These are phyloP conservation scores for Auriscalpium vulgare DNA, from an alignment of 768 basidiomycete species.

Conservation along the genomic window DNA sequence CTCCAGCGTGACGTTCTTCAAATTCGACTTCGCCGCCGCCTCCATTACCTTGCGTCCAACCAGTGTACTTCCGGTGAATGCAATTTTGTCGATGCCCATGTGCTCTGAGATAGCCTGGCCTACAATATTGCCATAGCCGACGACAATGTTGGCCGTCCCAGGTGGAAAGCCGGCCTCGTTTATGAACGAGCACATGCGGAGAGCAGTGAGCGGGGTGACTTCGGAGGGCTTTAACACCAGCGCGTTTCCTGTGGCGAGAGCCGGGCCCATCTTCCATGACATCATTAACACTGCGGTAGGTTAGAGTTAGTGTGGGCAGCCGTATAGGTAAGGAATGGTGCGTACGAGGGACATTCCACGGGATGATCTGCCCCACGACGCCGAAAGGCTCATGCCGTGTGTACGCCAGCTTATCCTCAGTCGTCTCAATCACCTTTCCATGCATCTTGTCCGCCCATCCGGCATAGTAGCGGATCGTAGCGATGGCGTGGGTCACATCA, in stretches of 20 bases:
- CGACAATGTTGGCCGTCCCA: constrained; percentile 55
- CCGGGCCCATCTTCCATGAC: constrained; percentile 55
- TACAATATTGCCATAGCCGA: constrained; percentile 45
- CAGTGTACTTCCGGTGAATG: constrained; percentile 63
- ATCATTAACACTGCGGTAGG: constrained; percentile 40
- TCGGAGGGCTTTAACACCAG: constrained; percentile 62
- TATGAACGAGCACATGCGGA: constrained; percentile 37
- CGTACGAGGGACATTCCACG: constrained; percentile 57
- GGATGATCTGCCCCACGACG: constrained; percentile 52
- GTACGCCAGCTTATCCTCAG: constrained; percentile 41
- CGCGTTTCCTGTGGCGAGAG: constrained; percentile 56
- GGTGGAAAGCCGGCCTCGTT: constrained; percentile 54
- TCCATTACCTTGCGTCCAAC: constrained; percentile 59
- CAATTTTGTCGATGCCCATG: constrained; percentile 55
- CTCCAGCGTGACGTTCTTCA: constrained; percentile 66
- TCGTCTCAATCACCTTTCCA: constrained; percentile 67
- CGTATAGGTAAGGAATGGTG: not conserved
- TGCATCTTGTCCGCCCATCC: constrained; percentile 87
- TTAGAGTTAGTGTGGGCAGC: not conserved
- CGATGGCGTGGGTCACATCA: constrained; percentile 43
- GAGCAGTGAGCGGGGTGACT: constrained; percentile 50
- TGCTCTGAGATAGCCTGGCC: constrained; percentile 52
- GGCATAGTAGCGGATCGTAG: constrained; percentile 67
- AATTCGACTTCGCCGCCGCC: constrained; percentile 50
- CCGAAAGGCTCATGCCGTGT: constrained; percentile 57